Evolutionary conservation across 345 rosid species (phyloP).

Genomic region (Corchorus capsularis): DNA sequence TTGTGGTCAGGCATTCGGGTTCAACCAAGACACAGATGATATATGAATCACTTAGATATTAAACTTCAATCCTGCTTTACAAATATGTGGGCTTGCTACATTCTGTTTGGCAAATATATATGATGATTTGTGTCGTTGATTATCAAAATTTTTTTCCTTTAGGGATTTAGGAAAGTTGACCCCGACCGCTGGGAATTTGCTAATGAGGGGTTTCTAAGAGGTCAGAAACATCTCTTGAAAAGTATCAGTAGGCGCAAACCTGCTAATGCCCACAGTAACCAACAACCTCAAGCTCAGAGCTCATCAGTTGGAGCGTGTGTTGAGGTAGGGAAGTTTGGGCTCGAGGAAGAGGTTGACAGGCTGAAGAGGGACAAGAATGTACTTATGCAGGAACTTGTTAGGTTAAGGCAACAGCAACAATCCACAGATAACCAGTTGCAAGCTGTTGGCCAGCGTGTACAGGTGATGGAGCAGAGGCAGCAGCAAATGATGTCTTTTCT

Average conservation of each 20-base stretch:
- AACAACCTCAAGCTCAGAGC: conserved; percentile 53
- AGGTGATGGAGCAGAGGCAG: conserved; percentile 93
- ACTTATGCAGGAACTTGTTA: conserved; percentile 88
- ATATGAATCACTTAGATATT: conserved; percentile 13
- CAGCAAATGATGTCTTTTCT: conserved; percentile 91
- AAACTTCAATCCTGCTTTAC: conserved; percentile 17
- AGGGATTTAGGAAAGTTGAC: conserved; percentile 92
- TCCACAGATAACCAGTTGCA: conserved; percentile 73
- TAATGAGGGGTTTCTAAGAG: conserved; percentile 82
- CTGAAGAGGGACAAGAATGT: conserved; percentile 89
- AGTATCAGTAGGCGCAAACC: conserved; percentile 68
- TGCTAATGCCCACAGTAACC: conserved; percentile 51
- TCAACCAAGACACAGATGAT: conserved; percentile 10
- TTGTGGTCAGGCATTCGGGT: conserved; percentile 20
- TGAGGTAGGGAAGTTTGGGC: conserved; percentile 85
- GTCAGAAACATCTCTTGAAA: conserved; percentile 74
- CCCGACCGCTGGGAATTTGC: conserved; percentile 94
- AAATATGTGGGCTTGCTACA: conserved; percentile 13
- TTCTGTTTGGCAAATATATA: conserved; percentile 22
- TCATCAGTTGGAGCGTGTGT: conserved; percentile 75
- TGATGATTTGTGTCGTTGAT: conserved; percentile 14
- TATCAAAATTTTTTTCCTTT: conserved; percentile 12
- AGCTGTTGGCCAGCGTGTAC: conserved; percentile 74
- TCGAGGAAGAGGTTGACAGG: conserved; percentile 83
- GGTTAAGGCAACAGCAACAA: conserved; percentile 91